These are phyloP conservation scores for Erodium trifolium DNA, from an alignment of 441 rosid genomes.

Conservation along the genomic window DNA sequence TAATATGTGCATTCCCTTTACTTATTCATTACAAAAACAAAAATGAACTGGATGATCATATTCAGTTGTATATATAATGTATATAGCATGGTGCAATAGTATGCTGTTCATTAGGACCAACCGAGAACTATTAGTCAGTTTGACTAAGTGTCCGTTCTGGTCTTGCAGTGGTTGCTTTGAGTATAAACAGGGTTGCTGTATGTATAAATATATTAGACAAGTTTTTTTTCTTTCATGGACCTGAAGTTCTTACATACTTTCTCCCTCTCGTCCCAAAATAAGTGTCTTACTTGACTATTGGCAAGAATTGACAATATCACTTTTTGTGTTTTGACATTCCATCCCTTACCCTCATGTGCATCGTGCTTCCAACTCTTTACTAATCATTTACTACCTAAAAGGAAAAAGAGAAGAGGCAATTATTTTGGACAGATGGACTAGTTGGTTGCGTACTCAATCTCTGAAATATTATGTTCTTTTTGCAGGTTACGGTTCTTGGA, in stretches of 20 bases:
- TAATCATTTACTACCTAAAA: too few species aligned
- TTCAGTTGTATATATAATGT: too few species aligned
- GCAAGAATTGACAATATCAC: neutral
- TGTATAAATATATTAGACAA: neutral
- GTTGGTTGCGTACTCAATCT: neutral
- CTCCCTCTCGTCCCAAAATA: neutral
- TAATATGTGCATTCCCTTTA: too few species aligned
- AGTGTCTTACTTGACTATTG: neutral
- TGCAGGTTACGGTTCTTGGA: conserved; percentile 79
- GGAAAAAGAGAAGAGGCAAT: neutral
- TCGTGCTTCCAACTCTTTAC: neutral
- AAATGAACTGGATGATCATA: too few species aligned
- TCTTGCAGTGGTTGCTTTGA: too few species aligned
- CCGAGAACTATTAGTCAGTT: too few species aligned
- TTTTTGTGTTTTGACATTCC: neutral
- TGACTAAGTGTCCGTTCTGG: too few species aligned
- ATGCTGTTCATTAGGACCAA: too few species aligned
- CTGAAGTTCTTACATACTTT: neutral
- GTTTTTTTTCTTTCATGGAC: neutral
- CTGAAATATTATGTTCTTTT: neutral
- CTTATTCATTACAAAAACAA: too few species aligned
- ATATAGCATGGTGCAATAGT: too few species aligned
- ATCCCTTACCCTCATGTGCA: neutral
- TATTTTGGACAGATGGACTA: neutral
- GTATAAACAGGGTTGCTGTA: too few species aligned